Conservation (phyloP, 2,329 filamentous ascomycete genomes). For the Aureobasidium subglaciale region DNA sequence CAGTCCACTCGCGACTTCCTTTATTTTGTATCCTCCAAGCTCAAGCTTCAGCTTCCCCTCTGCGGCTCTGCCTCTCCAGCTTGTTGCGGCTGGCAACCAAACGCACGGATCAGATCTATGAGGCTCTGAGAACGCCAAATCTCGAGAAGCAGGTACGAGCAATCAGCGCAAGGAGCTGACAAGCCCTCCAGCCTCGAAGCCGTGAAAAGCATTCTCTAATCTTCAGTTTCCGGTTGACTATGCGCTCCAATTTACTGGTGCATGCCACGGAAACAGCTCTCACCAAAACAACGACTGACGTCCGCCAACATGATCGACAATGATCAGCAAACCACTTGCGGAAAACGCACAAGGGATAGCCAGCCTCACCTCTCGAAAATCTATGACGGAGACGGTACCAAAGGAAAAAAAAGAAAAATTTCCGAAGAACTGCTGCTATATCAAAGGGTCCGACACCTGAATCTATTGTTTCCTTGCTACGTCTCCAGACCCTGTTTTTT, state of each 20-base stretch:
- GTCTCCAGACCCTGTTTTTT: neutral
- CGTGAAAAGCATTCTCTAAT: no score
- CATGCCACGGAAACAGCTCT: neutral
- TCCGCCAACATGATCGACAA: neutral
- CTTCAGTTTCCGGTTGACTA: no score
- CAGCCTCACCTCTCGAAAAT: neutral
- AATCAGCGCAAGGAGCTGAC: no score
- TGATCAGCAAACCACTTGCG: neutral
- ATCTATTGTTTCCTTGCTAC: neutral
- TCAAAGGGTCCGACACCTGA: neutral
- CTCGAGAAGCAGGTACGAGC: neutral
- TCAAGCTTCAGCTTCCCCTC: neutral
- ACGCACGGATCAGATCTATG: neutral
- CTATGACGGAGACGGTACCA: constrained; percentile 3
- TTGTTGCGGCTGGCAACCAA: neutral
- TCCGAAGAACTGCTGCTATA: neutral
- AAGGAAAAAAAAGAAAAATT: neutral
- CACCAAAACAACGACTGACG: no score
- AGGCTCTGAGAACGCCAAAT: neutral
- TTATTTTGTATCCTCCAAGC: neutral
- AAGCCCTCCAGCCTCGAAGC: no score
- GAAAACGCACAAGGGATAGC: neutral
- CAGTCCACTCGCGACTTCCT: neutral
- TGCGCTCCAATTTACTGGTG: no score
- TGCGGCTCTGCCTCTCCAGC: neutral